Evolutionary conservation across 2,329 filamentous ascomycete genomes (phyloP).

Genomic region (Claviceps capensis): DNA sequence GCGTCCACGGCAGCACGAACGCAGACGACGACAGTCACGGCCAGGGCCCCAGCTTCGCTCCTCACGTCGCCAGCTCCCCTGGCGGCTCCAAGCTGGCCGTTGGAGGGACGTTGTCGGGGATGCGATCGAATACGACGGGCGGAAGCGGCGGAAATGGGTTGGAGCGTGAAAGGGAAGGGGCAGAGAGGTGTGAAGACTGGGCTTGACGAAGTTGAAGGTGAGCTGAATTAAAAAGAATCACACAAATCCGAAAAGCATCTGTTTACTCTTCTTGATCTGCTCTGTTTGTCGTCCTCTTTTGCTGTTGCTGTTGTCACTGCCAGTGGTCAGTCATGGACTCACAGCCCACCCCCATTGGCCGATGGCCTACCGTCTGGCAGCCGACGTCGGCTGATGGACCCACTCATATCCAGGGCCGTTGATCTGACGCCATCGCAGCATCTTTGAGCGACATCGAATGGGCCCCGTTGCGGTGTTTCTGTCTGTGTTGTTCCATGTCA

Average conservation of each 20-base stretch:
- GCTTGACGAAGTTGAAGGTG: background rate
- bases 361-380: background rate
- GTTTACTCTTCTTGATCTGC: background rate
- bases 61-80: background rate
- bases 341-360: too few relatives aligned
- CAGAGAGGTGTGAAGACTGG: background rate
- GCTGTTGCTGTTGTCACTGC: too few relatives aligned
- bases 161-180: background rate
- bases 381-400: background rate
- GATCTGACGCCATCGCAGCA: conserved; percentile 8
- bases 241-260: background rate
- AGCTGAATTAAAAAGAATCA: background rate
- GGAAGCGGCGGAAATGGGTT: background rate
- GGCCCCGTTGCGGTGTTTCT: background rate
- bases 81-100: background rate
- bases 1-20: background rate
- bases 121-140: conserved; percentile 4
- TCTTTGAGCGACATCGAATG: background rate
- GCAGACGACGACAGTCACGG: background rate
- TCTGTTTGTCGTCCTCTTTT: too few relatives aligned
- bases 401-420: background rate
- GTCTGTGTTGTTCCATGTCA: background rate
- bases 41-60: background rate
- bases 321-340: too few relatives aligned
- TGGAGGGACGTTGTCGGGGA: conserved; percentile 3